Evolutionary conservation across 257 asterid species (phyloP).

Genomic region (Fraxinus excelsior): DNA sequence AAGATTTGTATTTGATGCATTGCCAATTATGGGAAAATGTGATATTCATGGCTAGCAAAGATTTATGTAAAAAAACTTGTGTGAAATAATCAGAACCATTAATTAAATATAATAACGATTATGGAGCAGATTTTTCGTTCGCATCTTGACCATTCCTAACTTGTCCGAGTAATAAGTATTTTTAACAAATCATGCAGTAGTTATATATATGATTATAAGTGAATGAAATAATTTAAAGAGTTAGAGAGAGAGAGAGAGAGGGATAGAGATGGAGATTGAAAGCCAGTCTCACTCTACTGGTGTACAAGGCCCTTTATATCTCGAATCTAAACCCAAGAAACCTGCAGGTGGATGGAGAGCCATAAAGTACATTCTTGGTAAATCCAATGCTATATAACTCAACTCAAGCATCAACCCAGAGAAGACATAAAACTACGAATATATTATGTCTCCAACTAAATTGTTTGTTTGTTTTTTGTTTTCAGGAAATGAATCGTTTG

Average conservation of each 20-base stretch:
- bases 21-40: neutral
- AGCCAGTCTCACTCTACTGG: conserved; percentile 27
- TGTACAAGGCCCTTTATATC: conserved; percentile 23
- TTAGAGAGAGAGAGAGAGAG: conserved; percentile 19
- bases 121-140: no score
- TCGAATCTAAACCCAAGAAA: conserved; percentile 28
- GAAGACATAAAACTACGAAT: no score
- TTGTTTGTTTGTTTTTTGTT: neutral
- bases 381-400: neutral
- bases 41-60: neutral
- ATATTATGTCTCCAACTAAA: neutral
- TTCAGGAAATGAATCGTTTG: conserved; percentile 80
- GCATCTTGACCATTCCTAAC: no score
- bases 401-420: neutral
- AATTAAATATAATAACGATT: no score
- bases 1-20: neutral
- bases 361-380: conserved; percentile 75
- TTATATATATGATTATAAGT: neutral
- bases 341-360: conserved; percentile 77
- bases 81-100: neutral
- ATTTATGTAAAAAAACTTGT: neutral
- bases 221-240: neutral
- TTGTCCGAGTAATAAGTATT: neutral
- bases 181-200: neutral
- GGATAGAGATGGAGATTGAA: conserved; percentile 42